A percentile compares a stretch with the other conserved stretches of the same genome.
These are phyloP conservation scores for Pseudomassariella vexata DNA, from an alignment of 2,329 filamentous ascomycete genomes.

Conservation along the genomic window DNA sequence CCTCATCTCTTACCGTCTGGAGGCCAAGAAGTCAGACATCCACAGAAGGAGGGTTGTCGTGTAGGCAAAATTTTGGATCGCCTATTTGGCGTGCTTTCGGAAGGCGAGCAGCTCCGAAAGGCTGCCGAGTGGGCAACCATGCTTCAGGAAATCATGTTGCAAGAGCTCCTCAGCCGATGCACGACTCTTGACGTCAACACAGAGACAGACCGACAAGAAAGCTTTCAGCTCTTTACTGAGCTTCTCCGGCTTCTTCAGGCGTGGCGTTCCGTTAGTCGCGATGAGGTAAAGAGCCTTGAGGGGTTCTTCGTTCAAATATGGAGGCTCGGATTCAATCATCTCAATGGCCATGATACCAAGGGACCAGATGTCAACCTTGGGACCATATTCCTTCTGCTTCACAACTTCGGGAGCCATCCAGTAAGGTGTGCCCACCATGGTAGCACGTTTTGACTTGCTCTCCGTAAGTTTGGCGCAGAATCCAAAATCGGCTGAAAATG, in stretches of 20 bases:
- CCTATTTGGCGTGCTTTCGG: constrained; percentile 65
- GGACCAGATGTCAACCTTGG: constrained; percentile 98
- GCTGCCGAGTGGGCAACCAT: constrained; percentile 77
- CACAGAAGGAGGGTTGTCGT: constrained; percentile 2
- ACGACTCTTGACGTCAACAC: constrained; percentile 91
- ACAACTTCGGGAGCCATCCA: constrained; percentile 99
- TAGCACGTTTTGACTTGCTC: constrained; percentile 92
- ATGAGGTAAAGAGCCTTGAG: constrained; percentile 96
- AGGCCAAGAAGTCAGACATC: too few relatives aligned
- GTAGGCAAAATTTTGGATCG: constrained; percentile 8
- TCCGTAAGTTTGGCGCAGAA: constrained; percentile 99
- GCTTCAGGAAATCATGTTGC: constrained; percentile 89
- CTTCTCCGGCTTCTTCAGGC: constrained; percentile 97
- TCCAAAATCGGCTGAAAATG: constrained; percentile 80
- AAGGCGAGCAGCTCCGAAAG: constrained; percentile 84
- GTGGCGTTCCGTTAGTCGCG: constrained; percentile 93
- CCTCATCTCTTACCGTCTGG: too few relatives aligned
- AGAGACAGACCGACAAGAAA: constrained; percentile 92
- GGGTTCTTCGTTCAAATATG: constrained; percentile 96
- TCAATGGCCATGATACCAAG: constrained; percentile 99
- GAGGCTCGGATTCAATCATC: constrained; percentile 98
- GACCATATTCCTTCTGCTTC: constrained; percentile 98
- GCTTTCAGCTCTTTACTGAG: constrained; percentile 96
- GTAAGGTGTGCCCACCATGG: constrained; percentile 98
- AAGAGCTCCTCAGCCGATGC: constrained; percentile 88